Percentiles rank a stretch among this genome's conserved stretches.
Evolutionary conservation across 306 rosid species (phyloP).

Genomic region (Phaseolus lunatus): DNA sequence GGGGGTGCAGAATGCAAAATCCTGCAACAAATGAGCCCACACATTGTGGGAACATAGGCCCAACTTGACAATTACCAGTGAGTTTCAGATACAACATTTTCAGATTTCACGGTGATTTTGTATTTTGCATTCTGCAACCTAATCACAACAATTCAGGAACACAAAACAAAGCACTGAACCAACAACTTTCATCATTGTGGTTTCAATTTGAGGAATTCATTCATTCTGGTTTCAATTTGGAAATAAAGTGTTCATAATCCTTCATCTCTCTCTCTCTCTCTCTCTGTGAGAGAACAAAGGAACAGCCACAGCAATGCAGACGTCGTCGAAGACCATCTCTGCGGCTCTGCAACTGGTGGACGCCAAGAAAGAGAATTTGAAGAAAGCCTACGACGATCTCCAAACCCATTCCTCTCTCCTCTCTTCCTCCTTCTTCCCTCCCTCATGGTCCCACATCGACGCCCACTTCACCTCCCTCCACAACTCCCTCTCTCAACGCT

Average conservation of each 20-base stretch:
- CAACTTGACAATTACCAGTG: not conserved
- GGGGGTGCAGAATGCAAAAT: no score
- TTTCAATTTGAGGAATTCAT: no score
- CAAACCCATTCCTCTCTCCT: slow-evolving; percentile 61
- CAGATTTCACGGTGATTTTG: no score
- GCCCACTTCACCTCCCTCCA: slow-evolving; percentile 70
- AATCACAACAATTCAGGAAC: not conserved
- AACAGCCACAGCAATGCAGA: slow-evolving; percentile 35
- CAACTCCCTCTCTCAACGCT: slow-evolving; percentile 58
- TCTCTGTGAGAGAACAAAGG: not conserved
- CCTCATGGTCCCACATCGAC: slow-evolving; percentile 73
- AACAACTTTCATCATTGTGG: no score
- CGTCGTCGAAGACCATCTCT: slow-evolving; percentile 49
- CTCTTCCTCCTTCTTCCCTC: slow-evolving; percentile 56
- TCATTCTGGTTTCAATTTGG: not conserved
- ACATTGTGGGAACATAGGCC: not conserved
- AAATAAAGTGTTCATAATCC: not conserved
- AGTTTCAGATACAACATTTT: no score
- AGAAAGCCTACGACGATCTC: slow-evolving; percentile 74
- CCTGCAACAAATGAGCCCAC: not conserved
- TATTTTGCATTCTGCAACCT: not conserved
- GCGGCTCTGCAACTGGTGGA: slow-evolving; percentile 68
- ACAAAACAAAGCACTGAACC: no score
- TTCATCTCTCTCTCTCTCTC: no score
- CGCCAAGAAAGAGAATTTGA: slow-evolving; percentile 63